A percentile compares a stretch with the other conserved stretches of the same genome.
These are phyloP conservation scores for Phalaenopsis aphrodite DNA, from an alignment of 106 monocot species.

Conservation along the genomic window DNA sequence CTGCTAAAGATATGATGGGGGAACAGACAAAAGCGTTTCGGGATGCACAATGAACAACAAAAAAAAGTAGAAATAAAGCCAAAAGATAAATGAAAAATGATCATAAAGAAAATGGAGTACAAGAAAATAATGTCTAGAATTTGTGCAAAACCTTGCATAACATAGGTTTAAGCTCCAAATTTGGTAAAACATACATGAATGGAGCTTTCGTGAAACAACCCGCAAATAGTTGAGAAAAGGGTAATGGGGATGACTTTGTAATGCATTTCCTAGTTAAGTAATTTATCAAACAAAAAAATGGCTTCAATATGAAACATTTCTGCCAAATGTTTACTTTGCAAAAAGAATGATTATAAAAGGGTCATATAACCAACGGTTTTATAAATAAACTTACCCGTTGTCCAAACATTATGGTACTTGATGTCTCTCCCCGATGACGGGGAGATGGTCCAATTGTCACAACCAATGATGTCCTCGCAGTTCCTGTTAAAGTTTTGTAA, in stretches of 20 bases:
- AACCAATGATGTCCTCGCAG: slow-evolving; percentile 91
- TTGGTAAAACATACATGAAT: not conserved
- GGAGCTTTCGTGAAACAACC: not conserved
- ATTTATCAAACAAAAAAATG: not conserved
- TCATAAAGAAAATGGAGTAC: not conserved
- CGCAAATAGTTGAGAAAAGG: not conserved
- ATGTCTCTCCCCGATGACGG: slow-evolving; percentile 92
- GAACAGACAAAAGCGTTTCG: too few relatives aligned
- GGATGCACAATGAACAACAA: too few relatives aligned
- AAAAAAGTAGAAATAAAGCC: not conserved
- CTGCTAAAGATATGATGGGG: too few relatives aligned
- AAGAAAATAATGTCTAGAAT: not conserved
- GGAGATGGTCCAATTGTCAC: slow-evolving; percentile 99
- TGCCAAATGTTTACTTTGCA: not conserved
- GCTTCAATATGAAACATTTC: not conserved
- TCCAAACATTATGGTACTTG: slow-evolving; percentile 99
- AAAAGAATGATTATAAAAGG: not conserved
- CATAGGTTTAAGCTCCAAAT: not conserved
- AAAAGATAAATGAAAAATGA: not conserved
- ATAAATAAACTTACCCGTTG: slow-evolving; percentile 69
- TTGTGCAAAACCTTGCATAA: not conserved
- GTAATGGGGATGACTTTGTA: not conserved
- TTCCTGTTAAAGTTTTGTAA: slow-evolving; percentile 38
- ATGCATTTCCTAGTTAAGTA: not conserved
- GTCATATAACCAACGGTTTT: not conserved